A percentile compares a stretch with the other conserved stretches of the same genome.
Evolutionary conservation across 805 yeast species (phyloP).

Genomic region (Kodamaea sagamina): DNA sequence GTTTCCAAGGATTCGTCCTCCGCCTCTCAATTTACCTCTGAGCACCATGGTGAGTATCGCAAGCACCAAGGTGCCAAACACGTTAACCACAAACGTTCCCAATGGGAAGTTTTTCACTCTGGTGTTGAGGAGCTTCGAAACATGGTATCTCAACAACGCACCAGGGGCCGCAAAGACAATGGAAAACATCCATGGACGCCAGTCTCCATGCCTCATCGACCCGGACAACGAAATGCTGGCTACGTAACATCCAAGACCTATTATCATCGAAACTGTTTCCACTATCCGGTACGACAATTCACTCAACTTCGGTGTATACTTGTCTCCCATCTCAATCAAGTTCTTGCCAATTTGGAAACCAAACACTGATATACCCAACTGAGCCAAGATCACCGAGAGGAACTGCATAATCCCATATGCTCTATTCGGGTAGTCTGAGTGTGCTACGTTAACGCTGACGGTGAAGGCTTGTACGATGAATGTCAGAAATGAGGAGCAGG

Average conservation of each 20-base stretch:
- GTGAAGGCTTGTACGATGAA: constrained; percentile 57
- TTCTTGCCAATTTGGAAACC: constrained; percentile 65
- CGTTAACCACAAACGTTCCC: constrained; percentile 48
- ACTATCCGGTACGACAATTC: constrained; percentile 23
- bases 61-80: constrained; percentile 30
- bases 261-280: constrained; percentile 18
- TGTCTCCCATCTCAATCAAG: constrained; percentile 32
- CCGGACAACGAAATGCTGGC: constrained; percentile 30
- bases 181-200: constrained; percentile 73
- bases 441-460: constrained; percentile 35
- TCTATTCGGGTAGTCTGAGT: constrained; percentile 52
- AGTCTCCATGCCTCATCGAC: constrained; percentile 34
- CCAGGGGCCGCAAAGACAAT: constrained; percentile 74
- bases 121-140: constrained; percentile 53
- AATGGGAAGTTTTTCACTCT: constrained; percentile 48
- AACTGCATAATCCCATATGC: constrained; percentile 84
- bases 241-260: constrained; percentile 30
- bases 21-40: constrained; percentile 16
- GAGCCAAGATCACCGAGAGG: constrained; percentile 60
- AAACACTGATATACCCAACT: constrained; percentile 59
- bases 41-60: constrained; percentile 44
- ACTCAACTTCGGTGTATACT: constrained; percentile 18
- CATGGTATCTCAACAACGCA: constrained; percentile 55
- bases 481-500: constrained; percentile 76
- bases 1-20: constrained; percentile 29